Evolutionary conservation across 1,284 basidiomycete genomes (phyloP), one percentile per base, ranked within the genome.

Genomic region (Meira miltonrushii): DNA sequence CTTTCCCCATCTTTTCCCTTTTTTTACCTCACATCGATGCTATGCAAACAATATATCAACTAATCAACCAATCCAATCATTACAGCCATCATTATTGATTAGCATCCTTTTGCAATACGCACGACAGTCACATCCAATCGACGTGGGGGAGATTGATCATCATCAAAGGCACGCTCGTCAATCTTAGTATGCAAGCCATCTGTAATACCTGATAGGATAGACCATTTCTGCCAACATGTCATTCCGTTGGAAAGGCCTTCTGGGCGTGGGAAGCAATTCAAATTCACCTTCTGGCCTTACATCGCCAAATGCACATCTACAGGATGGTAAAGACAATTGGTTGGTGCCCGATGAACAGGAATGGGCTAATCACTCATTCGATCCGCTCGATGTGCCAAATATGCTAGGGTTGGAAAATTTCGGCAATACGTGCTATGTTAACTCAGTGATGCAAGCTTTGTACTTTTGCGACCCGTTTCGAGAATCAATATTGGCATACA

Each of bases 401-500:
- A 55, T 73, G 39, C 64, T 71, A n/a, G 72, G 71, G n/a, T 66
- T 72, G 66, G 64, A 69, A 39, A 73, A 73, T 60, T 75, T 76
- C 55, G 74, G 74, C 39, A 76, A 76, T 50, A 75, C 74, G 19
- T 76, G 74, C 78, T 98, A 98, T 80, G 92, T 89, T 81, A 98
- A 97, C 81, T 97, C 94, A 15, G 90, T 98, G 28, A 84, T 98
- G 10, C 94, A 98, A 79, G 88, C 94, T 0, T 85, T 98, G 57
- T 98, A 96, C 80, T 88, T 88, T 67, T 90, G 88, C 67, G 79
- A 82, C n/a, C 88, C 89, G 0, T 90, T 92, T 74, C 83, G 89
- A 41, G 84, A 88, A 46, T 86, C 89, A 59, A 81, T 91, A 63
- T 82, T 56, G 43, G 55, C 41, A 25, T 56, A 56, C 41, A 49